Evolutionary conservation across 768 basidiomycete genomes (phyloP).

Genomic region (Mycena capillaripes): DNA sequence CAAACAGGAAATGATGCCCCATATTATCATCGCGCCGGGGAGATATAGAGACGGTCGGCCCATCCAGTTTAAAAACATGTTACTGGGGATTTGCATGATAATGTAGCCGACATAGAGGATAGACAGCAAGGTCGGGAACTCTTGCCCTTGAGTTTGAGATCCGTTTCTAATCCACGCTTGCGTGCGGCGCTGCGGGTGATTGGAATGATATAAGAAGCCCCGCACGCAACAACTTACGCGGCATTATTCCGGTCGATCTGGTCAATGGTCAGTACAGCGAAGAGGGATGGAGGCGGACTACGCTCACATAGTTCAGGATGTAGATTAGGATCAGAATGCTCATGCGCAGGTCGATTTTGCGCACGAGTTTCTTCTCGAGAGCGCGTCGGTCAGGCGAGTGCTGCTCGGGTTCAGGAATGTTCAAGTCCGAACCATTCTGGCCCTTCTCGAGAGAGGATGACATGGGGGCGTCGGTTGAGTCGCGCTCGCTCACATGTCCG

Average conservation of each 20-base stretch:
- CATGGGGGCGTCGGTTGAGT: background rate
- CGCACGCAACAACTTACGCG: conserved; percentile 53
- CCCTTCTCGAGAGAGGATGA: conserved; percentile 35
- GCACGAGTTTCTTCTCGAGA: conserved; percentile 66
- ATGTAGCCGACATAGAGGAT: conserved; percentile 77
- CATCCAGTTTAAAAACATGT: conserved; percentile 81
- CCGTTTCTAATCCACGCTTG: conserved; percentile 77
- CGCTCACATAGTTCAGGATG: conserved; percentile 61
- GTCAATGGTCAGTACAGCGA: background rate
- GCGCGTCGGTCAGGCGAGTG: conserved; percentile 47
- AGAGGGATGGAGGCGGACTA: background rate
- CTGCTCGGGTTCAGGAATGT: background rate
- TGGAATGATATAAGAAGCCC: background rate
- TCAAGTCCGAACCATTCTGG: conserved; percentile 13
- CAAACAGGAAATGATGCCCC: conserved; percentile 67
- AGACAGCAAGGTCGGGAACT: conserved; percentile 78
- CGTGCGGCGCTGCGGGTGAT: conserved; percentile 70
- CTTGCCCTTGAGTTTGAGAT: conserved; percentile 73
- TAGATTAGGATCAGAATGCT: conserved; percentile 66
- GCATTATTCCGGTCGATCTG: conserved; percentile 86
- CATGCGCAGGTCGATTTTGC: conserved; percentile 71
- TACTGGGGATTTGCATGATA: conserved; percentile 87
- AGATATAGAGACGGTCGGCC: conserved; percentile 80
- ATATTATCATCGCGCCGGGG: conserved; percentile 77
- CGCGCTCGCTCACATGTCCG: background rate